Evolutionary conservation across 257 asterid species (phyloP).

Genomic region (Solanum raphanifolium): DNA sequence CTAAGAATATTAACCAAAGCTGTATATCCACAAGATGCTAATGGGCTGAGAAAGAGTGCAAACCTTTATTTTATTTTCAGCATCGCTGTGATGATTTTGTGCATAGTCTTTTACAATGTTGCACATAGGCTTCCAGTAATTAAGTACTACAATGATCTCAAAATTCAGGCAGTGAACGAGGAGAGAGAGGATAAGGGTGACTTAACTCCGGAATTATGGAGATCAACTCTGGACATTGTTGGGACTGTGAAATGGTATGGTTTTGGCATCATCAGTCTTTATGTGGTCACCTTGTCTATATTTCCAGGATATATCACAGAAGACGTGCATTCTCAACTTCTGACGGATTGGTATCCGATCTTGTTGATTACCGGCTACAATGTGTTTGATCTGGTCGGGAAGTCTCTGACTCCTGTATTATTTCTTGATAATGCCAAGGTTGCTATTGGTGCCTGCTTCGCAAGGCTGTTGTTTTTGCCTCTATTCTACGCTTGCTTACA

Average conservation of each 20-base stretch:
- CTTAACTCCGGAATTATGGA: conserved; percentile 53
- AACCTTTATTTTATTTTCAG: conserved; percentile 79
- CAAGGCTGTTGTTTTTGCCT: conserved; percentile 71
- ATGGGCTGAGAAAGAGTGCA: conserved; percentile 80
- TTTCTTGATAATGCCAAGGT: conserved; percentile 47
- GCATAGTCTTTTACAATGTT: conserved; percentile 61
- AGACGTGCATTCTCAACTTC: conserved; percentile 68
- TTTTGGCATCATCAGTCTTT: conserved; percentile 35
- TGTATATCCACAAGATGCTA: conserved; percentile 68
- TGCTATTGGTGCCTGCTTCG: conserved; percentile 58
- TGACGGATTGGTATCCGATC: conserved; percentile 85
- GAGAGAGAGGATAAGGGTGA: conserved; percentile 69
- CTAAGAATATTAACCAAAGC: conserved; percentile 74
- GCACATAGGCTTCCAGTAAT: conserved; percentile 79
- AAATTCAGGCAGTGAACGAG: conserved; percentile 47
- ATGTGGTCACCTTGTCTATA: conserved; percentile 72
- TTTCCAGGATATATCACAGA: conserved; percentile 91
- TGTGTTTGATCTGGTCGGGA: conserved; percentile 73
- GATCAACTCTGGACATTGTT: conserved; percentile 50
- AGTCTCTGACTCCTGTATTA: conserved; percentile 52
- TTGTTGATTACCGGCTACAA: conserved; percentile 65
- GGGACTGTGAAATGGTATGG: conserved; percentile 90
- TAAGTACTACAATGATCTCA: conserved; percentile 53
- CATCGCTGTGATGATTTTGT: conserved; percentile 52
- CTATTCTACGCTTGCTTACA: conserved; percentile 76